Evolutionary conservation across 1,284 basidiomycete species (phyloP).

Genomic region (Mycena citricolor): DNA sequence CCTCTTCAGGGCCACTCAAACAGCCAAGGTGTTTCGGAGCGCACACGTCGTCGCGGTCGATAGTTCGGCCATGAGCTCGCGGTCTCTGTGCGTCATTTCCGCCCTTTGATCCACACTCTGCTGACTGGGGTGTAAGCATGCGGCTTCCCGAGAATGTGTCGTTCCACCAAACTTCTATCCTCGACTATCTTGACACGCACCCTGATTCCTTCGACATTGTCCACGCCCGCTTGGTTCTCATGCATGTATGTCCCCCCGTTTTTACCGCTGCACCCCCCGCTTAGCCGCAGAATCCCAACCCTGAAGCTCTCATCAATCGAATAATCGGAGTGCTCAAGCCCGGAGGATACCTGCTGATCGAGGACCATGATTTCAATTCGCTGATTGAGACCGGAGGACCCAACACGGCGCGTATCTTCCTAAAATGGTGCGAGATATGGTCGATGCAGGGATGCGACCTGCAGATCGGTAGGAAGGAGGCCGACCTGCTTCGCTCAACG

Average conservation of each 20-base stretch:
- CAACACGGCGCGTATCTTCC: neutral
- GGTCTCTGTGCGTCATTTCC: too few species aligned
- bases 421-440: neutral
- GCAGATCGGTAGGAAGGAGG: neutral
- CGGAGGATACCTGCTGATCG: slow-evolving; percentile 26
- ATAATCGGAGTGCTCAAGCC: slow-evolving; percentile 23
- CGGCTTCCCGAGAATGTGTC: slow-evolving; percentile 19
- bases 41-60: slow-evolving; percentile 28
- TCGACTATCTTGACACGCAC: slow-evolving; percentile 17
- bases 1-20: slow-evolving; percentile 28
- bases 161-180: slow-evolving; percentile 24
- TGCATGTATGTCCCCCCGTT: slow-evolving; percentile 21
- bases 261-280: neutral
- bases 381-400: neutral
- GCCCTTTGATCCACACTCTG: neutral
- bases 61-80: slow-evolving; percentile 19
- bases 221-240: slow-evolving; percentile 26
- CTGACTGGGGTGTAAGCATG: slow-evolving; percentile 4
- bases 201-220: slow-evolving; percentile 26
- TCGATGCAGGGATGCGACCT: neutral
- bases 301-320: slow-evolving; percentile 13
- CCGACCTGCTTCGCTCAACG: too few species aligned
- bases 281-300: slow-evolving; percentile 18
- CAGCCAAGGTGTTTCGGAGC: slow-evolving; percentile 24
- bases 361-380: slow-evolving; percentile 18